These are phyloP conservation scores for Manihot esculenta DNA, from an alignment of 441 rosid species.

Conservation along the genomic window DNA sequence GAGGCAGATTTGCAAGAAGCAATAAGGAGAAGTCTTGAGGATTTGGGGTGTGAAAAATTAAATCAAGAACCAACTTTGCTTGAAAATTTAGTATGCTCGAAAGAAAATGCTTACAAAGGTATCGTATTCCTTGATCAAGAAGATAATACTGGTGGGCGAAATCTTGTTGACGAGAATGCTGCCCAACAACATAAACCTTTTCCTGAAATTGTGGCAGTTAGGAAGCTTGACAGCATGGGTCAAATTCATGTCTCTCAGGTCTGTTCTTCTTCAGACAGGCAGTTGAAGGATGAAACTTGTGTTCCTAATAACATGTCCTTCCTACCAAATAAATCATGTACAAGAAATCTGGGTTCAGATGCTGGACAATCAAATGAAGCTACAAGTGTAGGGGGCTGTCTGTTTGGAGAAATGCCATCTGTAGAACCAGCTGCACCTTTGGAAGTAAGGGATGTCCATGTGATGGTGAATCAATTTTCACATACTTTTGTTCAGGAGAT, in stretches of 20 bases:
- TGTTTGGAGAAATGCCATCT: constrained; percentile 20
- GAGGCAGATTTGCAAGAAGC: constrained; percentile 89
- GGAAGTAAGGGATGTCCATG: constrained; percentile 25
- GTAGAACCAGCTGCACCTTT: constrained; percentile 30
- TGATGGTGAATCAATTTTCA: constrained; percentile 24
- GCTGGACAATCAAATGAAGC: constrained; percentile 26
- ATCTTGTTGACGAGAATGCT: constrained; percentile 25
- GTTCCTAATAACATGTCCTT: constrained; percentile 28
- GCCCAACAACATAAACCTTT: constrained; percentile 27
- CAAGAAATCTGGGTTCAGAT: constrained; percentile 23
- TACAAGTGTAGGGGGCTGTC: constrained; percentile 12
- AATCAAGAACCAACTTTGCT: constrained; percentile 22
- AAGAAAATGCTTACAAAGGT: constrained; percentile 26
- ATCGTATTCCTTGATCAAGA: constrained; percentile 26
- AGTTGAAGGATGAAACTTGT: constrained; percentile 27
- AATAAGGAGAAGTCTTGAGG: constrained; percentile 79
- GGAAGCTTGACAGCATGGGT: constrained; percentile 26
- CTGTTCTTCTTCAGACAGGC: constrained; percentile 27
- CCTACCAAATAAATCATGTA: constrained; percentile 25
- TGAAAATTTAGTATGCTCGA: constrained; percentile 26
- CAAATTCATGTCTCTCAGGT: constrained; percentile 30
- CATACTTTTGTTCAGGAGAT: constrained; percentile 34
- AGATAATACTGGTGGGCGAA: constrained; percentile 28
- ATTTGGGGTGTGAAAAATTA: constrained; percentile 35
- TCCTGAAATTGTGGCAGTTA: constrained; percentile 30